Percentiles rank a stretch among this genome's conserved stretches.
Evolutionary conservation across 1,284 basidiomycete species (phyloP).

Genomic region (Papiliotrema terrestris): DNA sequence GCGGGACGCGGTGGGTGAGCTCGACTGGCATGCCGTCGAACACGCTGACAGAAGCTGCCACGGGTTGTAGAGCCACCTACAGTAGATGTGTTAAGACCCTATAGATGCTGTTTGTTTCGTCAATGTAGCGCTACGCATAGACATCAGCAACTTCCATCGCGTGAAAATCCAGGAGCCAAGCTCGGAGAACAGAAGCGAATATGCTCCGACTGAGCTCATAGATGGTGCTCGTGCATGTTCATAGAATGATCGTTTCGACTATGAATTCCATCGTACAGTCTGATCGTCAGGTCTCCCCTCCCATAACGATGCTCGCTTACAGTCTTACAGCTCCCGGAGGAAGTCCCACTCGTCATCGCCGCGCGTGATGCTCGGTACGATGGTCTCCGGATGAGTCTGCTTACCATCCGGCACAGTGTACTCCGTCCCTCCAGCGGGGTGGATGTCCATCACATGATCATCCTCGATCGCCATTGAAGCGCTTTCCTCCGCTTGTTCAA

Average conservation of each 20-base stretch:
- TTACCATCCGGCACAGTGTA: neutral
- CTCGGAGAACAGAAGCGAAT: too few relatives aligned
- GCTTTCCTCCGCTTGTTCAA: neutral
- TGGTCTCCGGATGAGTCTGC: neutral
- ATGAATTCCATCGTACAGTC: neutral
- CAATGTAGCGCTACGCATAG: too few relatives aligned
- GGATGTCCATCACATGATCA: neutral
- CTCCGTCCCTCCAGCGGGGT: neutral
- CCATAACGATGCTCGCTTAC: neutral
- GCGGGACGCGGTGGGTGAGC: neutral
- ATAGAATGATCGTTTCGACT: too few relatives aligned
- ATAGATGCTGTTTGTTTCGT: too few relatives aligned
- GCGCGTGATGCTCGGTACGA: neutral
- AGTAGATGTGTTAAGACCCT: too few relatives aligned
- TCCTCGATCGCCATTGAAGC: neutral
- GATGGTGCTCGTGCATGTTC: too few relatives aligned
- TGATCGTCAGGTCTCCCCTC: neutral
- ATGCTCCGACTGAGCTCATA: too few relatives aligned
- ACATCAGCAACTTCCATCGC: too few relatives aligned
- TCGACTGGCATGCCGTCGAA: neutral
- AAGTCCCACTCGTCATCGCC: constrained; percentile 15
- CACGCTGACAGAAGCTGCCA: too few relatives aligned
- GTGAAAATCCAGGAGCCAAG: too few relatives aligned
- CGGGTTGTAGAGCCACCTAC: too few relatives aligned
- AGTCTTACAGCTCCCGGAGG: constrained; percentile 3